Percentiles rank a stretch among this genome's conserved stretches.
phyloP scores from a whole-genome alignment of 1,284 basidiomycete species.

The Boletus smithii region DNA sequence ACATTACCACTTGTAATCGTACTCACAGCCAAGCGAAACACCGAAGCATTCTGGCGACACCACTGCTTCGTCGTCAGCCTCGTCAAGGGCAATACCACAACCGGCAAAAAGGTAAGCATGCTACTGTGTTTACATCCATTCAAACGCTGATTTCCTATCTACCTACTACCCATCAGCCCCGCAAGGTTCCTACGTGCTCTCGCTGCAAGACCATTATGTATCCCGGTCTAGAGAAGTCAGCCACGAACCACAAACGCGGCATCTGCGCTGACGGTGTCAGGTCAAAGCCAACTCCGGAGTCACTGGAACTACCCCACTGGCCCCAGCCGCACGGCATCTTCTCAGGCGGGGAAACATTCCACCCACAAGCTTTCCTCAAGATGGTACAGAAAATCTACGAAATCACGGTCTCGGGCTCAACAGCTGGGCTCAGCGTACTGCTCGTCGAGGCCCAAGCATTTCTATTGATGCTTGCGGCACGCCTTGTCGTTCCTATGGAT shows the following conservation, averaged over 20 bases:
- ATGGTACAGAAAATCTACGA: background rate
- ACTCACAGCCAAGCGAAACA: background rate
- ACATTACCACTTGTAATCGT: too few species aligned
- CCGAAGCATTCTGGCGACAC: background rate
- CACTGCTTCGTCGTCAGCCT: background rate
- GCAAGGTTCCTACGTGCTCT: background rate
- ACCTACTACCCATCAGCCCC: background rate
- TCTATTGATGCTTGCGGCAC: background rate
- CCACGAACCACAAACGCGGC: background rate
- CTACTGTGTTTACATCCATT: too few species aligned
- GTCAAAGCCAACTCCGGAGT: background rate
- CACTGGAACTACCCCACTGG: background rate
- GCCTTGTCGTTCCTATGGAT: background rate
- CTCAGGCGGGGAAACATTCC: slow-evolving; percentile 16
- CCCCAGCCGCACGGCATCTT: slow-evolving; percentile 26
- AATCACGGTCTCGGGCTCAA: background rate
- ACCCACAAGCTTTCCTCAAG: slow-evolving; percentile 18
- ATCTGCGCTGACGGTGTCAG: background rate
- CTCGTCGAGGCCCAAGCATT: background rate
- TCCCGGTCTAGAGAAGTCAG: background rate
- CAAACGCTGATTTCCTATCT: too few species aligned
- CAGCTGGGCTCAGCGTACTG: background rate
- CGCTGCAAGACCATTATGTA: background rate
- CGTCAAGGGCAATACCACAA: background rate
- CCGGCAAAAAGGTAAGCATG: background rate